Conservation (phyloP, 2,329 filamentous ascomycete species). For the Penicillium sp. region DNA sequence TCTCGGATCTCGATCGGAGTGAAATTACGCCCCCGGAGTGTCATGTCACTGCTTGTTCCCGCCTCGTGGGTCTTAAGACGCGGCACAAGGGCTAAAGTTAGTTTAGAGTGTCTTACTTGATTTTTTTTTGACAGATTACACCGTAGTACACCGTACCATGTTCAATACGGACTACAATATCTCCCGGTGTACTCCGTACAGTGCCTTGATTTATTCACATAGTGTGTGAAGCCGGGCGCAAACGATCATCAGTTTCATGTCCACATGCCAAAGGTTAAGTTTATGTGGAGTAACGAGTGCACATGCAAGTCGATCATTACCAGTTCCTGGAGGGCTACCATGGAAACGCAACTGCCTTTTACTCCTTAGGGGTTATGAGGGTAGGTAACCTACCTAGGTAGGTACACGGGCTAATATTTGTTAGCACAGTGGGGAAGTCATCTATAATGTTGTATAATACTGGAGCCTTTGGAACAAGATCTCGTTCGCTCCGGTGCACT, state of each 20-base stretch:
- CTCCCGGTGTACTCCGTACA: not conserved
- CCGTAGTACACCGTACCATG: no score
- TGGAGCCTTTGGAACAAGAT: not conserved
- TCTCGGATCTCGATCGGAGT: constrained; percentile 8
- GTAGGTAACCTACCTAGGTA: no score
- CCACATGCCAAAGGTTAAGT: constrained; percentile 2
- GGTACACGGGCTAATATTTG: not conserved
- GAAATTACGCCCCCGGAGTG: constrained; percentile 8
- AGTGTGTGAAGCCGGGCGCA: not conserved
- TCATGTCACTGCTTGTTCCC: constrained; percentile 10
- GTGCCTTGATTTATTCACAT: not conserved
- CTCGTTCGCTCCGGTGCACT: constrained; percentile 1
- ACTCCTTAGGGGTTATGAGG: no score
- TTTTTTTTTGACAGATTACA: not conserved
- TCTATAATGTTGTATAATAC: not conserved
- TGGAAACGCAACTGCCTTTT: not conserved
- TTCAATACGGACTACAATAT: not conserved
- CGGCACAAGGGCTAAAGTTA: constrained; percentile 12
- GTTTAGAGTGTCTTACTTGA: not conserved
- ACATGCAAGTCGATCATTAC: constrained; percentile 16
- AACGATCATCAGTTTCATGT: not conserved
- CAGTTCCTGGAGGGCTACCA: not conserved
- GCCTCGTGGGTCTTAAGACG: constrained; percentile 19
- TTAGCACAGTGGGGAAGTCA: not conserved
- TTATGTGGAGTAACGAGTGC: not conserved